These are phyloP conservation scores for Pestalotiopsis sp. DNA, from an alignment of 2,329 filamentous ascomycete genomes.

Conservation along the genomic window DNA sequence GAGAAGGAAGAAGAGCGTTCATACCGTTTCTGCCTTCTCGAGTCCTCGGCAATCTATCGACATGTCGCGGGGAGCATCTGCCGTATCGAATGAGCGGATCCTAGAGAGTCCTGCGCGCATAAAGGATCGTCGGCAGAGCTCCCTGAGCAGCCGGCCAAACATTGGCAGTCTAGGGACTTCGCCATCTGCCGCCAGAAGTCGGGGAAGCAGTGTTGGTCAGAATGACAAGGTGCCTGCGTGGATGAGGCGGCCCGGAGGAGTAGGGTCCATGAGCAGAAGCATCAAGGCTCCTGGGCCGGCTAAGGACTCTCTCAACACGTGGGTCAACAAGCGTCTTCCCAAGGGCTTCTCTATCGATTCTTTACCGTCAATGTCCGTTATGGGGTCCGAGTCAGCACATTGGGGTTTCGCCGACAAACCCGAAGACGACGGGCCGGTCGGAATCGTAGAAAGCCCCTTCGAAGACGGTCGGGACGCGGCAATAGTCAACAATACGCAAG, in stretches of 20 bases:
- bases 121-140: slow-evolving; percentile 31
- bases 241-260: slow-evolving; percentile 82
- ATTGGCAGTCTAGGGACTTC: slow-evolving; percentile 26
- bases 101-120: slow-evolving; percentile 25
- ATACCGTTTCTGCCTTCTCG: slow-evolving; percentile 63
- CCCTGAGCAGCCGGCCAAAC: slow-evolving; percentile 23
- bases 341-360: slow-evolving; percentile 68
- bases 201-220: slow-evolving; percentile 29
- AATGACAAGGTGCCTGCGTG: slow-evolving; percentile 48
- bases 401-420: slow-evolving; percentile 49
- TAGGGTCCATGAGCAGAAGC: slow-evolving; percentile 75
- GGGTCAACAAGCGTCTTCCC: slow-evolving; percentile 81
- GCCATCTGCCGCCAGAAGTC: slow-evolving; percentile 25
- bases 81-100: slow-evolving; percentile 19
- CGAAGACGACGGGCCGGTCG: slow-evolving; percentile 26
- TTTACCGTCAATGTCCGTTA: slow-evolving; percentile 65
- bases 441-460: slow-evolving; percentile 53
- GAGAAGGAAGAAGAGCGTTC: slow-evolving; percentile 78
- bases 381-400: slow-evolving; percentile 59
- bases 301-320: slow-evolving; percentile 79
- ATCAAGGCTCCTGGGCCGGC: slow-evolving; percentile 78
- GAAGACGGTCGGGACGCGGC: slow-evolving; percentile 45
- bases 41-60: slow-evolving; percentile 70
- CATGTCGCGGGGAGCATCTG: slow-evolving; percentile 36
- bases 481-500: slow-evolving; percentile 42